Percentiles rank a stretch among this genome's conserved stretches.
Conservation (phyloP, 148 eudicot genomes). For the Rhododendron simsii region DNA sequence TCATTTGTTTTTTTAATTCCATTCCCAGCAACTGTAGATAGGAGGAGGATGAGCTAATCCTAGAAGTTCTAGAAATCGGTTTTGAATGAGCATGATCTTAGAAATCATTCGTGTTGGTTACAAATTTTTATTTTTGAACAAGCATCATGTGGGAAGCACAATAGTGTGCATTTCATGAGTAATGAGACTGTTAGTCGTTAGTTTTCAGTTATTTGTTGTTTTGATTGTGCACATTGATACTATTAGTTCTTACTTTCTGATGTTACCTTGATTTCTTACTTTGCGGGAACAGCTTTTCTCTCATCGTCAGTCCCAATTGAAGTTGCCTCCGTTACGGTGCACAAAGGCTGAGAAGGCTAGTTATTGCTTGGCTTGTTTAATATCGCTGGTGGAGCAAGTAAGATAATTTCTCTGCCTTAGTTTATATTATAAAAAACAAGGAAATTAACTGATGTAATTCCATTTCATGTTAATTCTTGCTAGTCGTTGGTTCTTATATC, state of each 20-base stretch:
- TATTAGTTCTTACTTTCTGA: background rate
- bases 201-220: background rate
- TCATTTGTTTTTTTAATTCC: background rate
- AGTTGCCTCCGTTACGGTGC: conserved; percentile 50
- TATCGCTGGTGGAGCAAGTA: conserved; percentile 95
- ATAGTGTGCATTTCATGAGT: background rate
- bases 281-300: conserved; percentile 54
- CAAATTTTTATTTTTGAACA: background rate
- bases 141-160: background rate
- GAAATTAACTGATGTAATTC: background rate
- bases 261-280: background rate
- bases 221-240: background rate
- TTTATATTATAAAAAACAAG: background rate
- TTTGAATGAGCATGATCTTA: background rate
- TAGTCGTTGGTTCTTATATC: background rate
- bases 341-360: conserved; percentile 57
- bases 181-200: background rate
- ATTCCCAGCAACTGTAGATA: background rate
- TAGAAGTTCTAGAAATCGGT: background rate
- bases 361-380: conserved; percentile 87
- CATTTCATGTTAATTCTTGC: background rate
- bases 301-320: conserved; percentile 54
- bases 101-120: background rate
- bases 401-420: background rate
- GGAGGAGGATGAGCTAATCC: background rate